Evolutionary conservation across 106 monocot species (phyloP).

Genomic region (Chionographis japonica): DNA sequence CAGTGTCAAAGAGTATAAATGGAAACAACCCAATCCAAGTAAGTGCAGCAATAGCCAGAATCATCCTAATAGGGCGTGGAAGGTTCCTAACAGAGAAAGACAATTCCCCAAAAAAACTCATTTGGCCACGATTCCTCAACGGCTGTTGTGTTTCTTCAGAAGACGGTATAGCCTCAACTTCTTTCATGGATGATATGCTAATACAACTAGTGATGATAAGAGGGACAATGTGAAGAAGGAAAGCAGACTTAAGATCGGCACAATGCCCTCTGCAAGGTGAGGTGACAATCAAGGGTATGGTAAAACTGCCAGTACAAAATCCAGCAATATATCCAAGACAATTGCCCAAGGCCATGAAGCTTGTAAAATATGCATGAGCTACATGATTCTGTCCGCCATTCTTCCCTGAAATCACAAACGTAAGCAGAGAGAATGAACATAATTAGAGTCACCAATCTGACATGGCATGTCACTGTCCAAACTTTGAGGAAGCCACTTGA

Average conservation of each 20-base stretch:
- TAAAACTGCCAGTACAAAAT: slow-evolving; percentile 76
- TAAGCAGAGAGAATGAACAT: neutral
- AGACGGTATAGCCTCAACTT: slow-evolving; percentile 27
- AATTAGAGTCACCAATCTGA: no score
- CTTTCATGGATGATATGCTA: slow-evolving; percentile 55
- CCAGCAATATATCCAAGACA: slow-evolving; percentile 88
- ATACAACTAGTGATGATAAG: slow-evolving; percentile 65
- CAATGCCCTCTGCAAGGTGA: slow-evolving; percentile 59
- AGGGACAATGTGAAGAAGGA: slow-evolving; percentile 73
- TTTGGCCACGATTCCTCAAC: slow-evolving; percentile 17
- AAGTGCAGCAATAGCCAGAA: slow-evolving; percentile 71
- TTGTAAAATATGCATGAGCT: slow-evolving; percentile 94
- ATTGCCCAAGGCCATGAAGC: slow-evolving; percentile 97
- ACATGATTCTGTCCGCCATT: slow-evolving; percentile 75
- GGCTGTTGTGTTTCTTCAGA: slow-evolving; percentile 35
- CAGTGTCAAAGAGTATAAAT: slow-evolving; percentile 82
- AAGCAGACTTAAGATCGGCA: slow-evolving; percentile 94
- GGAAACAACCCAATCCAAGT: slow-evolving; percentile 93
- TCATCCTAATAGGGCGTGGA: slow-evolving; percentile 60
- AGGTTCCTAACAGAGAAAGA: slow-evolving; percentile 66
- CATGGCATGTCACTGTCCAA: no score
- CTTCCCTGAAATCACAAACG: slow-evolving; percentile 46
- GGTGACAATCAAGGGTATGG: slow-evolving; percentile 75
- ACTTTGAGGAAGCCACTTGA: no score
- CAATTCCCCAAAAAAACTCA: slow-evolving; percentile 88